These are phyloP conservation scores for Stramenopiles sp. DNA, from an alignment of 352 stramenopile species.

Conservation along the genomic window DNA sequence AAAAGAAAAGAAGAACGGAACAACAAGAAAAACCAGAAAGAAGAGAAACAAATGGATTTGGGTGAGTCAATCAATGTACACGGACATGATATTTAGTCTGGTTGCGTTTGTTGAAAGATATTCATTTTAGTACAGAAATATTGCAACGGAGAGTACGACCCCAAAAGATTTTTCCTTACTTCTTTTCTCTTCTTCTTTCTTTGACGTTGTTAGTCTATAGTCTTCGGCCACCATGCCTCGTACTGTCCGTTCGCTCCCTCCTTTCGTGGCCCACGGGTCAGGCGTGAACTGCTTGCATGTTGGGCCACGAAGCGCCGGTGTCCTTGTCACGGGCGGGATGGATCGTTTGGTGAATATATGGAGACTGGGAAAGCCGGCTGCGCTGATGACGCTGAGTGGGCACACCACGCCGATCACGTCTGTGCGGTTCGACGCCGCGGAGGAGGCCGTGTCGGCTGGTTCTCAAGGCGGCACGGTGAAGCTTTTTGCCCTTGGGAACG, in stretches of 20 bases:
- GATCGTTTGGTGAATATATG: conserved; percentile 20
- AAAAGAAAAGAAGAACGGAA: too few species aligned
- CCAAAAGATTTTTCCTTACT: too few species aligned
- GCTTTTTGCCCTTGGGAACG: conserved; percentile 15
- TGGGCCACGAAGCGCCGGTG: background rate
- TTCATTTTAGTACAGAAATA: too few species aligned
- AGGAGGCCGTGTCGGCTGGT: conserved; percentile 11
- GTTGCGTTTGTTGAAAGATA: too few species aligned
- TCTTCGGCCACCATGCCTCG: background rate
- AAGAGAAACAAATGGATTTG: too few species aligned
- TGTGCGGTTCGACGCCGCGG: conserved; percentile 15
- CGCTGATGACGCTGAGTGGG: conserved; percentile 15
- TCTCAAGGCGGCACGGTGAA: conserved; percentile 13
- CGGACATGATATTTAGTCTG: too few species aligned
- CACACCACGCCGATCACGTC: conserved; percentile 15
- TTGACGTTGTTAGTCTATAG: too few species aligned
- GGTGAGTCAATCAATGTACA: too few species aligned
- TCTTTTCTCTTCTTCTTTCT: too few species aligned
- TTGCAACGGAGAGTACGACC: too few species aligned
- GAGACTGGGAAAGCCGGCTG: conserved; percentile 8
- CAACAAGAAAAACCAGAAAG: too few species aligned
- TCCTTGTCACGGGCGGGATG: conserved; percentile 20
- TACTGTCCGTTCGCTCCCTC: background rate
- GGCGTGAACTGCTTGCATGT: background rate
- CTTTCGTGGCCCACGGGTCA: background rate